Evolutionary conservation across 352 stramenopile genomes (phyloP).

Genomic region (Pythium oligandrum): DNA sequence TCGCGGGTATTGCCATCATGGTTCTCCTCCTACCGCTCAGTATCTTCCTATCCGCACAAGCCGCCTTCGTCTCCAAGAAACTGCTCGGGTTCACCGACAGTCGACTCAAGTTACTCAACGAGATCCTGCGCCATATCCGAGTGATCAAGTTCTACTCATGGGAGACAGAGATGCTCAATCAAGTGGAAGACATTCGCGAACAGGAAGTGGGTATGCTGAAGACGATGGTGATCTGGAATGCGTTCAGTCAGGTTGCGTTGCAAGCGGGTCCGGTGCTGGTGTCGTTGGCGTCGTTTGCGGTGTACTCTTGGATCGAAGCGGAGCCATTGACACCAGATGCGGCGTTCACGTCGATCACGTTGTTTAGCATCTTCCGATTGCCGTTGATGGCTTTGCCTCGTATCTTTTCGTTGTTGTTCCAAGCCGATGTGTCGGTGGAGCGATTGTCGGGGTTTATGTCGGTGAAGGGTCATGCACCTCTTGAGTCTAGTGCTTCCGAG

Average conservation of each 20-base stretch:
- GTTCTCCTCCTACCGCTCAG: slow-evolving; percentile 44
- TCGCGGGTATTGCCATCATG: slow-evolving; percentile 56
- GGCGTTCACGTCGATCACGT: slow-evolving; percentile 93
- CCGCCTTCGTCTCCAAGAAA: slow-evolving; percentile 31
- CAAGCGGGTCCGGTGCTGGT: slow-evolving; percentile 54
- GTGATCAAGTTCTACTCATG: slow-evolving; percentile 78
- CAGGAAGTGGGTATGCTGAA: slow-evolving; percentile 47
- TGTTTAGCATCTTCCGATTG: slow-evolving; percentile 97
- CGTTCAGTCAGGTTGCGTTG: slow-evolving; percentile 35
- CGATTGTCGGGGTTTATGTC: slow-evolving; percentile 50
- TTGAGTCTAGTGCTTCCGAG: not conserved
- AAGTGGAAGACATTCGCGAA: slow-evolving; percentile 40
- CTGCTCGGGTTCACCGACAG: slow-evolving; percentile 44
- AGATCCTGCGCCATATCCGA: slow-evolving; percentile 61
- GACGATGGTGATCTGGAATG: slow-evolving; percentile 47
- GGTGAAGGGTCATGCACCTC: slow-evolving; percentile 22
- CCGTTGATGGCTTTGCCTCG: slow-evolving; percentile 92
- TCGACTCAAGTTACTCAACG: slow-evolving; percentile 48
- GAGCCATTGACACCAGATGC: slow-evolving; percentile 73
- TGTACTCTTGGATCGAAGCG: slow-evolving; percentile 43
- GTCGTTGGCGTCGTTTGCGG: slow-evolving; percentile 57
- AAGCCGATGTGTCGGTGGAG: slow-evolving; percentile 52
- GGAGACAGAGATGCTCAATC: slow-evolving; percentile 51
- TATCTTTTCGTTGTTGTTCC: slow-evolving; percentile 48
- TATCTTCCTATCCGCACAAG: slow-evolving; percentile 32